These are phyloP conservation scores for Ogataea paraovalis DNA, from an alignment of 805 yeast genomes.

Conservation along the genomic window DNA sequence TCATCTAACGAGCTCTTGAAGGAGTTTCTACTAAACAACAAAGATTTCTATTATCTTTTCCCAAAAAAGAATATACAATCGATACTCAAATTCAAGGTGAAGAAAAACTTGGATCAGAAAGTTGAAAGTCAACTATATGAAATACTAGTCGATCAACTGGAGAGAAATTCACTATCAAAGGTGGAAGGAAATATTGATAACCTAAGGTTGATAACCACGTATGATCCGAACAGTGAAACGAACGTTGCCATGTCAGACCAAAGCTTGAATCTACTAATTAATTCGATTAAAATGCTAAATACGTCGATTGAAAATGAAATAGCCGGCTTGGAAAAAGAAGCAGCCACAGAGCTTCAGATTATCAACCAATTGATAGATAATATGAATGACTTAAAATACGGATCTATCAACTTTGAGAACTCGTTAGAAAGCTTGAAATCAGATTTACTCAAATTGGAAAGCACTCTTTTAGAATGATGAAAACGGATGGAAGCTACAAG, in stretches of 20 bases:
- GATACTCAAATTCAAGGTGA: slow-evolving; percentile 10
- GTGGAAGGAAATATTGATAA: slow-evolving; percentile 13
- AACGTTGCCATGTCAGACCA: slow-evolving; percentile 12
- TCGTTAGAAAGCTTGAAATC: slow-evolving; percentile 15
- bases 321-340: slow-evolving; percentile 14
- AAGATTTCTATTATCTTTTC: slow-evolving; percentile 21
- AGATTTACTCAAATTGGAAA: slow-evolving; percentile 19
- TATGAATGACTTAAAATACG: slow-evolving; percentile 29
- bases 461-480: slow-evolving; percentile 4
- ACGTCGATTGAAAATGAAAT: slow-evolving; percentile 26
- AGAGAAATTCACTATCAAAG: slow-evolving; percentile 1
- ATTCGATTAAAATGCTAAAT: slow-evolving; percentile 27
- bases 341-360: slow-evolving; percentile 14
- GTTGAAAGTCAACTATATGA: slow-evolving; percentile 14
- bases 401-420: slow-evolving; percentile 18
- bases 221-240: slow-evolving; percentile 6
- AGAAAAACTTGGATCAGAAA: slow-evolving; percentile 3
- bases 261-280: slow-evolving; percentile 16
- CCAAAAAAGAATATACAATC: slow-evolving; percentile 18
- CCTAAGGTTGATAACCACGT: slow-evolving; percentile 8
- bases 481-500: too few species aligned
- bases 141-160: slow-evolving; percentile 15
- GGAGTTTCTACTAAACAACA: slow-evolving; percentile 18
- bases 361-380: slow-evolving; percentile 26
- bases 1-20: slow-evolving; percentile 21